Base-by-base conservation (phyloP, 768 basidiomycete genomes). In the Russula emetica region DNA sequence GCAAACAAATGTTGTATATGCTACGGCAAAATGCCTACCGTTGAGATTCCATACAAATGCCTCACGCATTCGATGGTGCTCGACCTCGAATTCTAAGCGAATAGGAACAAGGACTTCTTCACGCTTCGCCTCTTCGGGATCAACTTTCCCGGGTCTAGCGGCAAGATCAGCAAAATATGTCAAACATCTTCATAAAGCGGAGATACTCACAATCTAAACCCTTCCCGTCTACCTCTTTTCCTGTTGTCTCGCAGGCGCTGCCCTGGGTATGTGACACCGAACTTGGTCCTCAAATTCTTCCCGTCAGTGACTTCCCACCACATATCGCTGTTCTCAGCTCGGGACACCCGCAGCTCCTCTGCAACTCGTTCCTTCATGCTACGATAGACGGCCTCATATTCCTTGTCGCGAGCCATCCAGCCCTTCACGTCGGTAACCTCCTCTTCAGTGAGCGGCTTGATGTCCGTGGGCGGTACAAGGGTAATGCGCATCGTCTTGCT, bases 1-100 rank as follows among this genome's bases (percentile, higher is more conserved):
- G 51, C 18, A 34, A 44, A 6, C 1, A 28, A 40, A 55, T 24
- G 2, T 47, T 22, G 7, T 24, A 5, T 20, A 42, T 28, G 13
- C 18, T 24, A 22, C 1, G 28, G 22, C 8, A 30, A 50, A 55
- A n/a, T 7, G 66, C 84, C n/a, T 61, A 97, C 95, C 96, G 67
- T 90, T 89, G 51, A 95, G 75, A 71, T 99, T 97, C 97, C 96
- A 99, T 51, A 97, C 83, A 76, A 98, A 98, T 0, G 96, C 94
- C 72, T 99, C 97, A 30, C 94, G 85, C 80, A 98, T 87, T 76
- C 88, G 91, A 72, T 91, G 87, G 70, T 92, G 90, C 61, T 98
- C 97, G 54, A 95, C 88, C 70, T 99, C 97, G 70, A 98, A 87
- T 74, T 99, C 97, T 57, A 99, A 79, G n/a, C 97, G 85, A 45